Evolutionary conservation across 2,329 filamentous ascomycete species (phyloP).

Genomic region (Phaeoacremonium minimum): DNA sequence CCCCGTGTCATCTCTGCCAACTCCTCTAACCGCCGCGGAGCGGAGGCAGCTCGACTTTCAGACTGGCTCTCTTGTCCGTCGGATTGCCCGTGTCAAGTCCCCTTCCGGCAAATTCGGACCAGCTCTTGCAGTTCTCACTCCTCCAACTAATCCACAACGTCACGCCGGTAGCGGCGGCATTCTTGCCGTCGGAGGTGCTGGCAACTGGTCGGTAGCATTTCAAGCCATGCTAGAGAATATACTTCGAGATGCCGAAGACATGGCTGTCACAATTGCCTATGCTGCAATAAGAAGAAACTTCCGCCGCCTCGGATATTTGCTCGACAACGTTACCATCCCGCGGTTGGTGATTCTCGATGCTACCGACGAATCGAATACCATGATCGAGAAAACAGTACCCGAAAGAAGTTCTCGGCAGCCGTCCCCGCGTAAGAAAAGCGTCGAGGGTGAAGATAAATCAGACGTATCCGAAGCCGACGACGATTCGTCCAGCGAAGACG

Average conservation of each 20-base stretch:
- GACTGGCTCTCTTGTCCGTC: constrained; percentile 38
- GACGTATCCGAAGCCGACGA: constrained; percentile 2
- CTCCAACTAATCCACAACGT: constrained; percentile 4
- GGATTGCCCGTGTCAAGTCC: constrained; percentile 36
- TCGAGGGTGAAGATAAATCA: constrained; percentile 3
- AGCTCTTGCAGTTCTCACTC: constrained; percentile 28
- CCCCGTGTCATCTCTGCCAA: constrained; percentile 28
- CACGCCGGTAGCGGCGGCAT: constrained; percentile 1
- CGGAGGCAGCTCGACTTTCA: constrained; percentile 38
- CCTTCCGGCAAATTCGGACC: constrained; percentile 45
- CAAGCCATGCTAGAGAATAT: constrained; percentile 50
- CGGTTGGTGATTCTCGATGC: constrained; percentile 52
- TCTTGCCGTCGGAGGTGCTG: constrained; percentile 15
- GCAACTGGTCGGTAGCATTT: constrained; percentile 54
- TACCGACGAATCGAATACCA: constrained; percentile 43
- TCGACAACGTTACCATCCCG: constrained; percentile 48
- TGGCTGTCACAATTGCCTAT: constrained; percentile 54
- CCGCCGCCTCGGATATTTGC: constrained; percentile 37
- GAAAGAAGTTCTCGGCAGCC: too few species aligned
- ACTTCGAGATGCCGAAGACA: constrained; percentile 56
- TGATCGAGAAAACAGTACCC: too few species aligned
- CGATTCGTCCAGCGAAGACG: constrained; percentile 4
- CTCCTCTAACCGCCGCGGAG: constrained; percentile 26
- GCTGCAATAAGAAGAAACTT: constrained; percentile 49
- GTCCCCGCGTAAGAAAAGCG: too few species aligned